Base-by-base conservation (phyloP, 495 filamentous ascomycete genomes). In the Rusavskia elegans region DNA sequence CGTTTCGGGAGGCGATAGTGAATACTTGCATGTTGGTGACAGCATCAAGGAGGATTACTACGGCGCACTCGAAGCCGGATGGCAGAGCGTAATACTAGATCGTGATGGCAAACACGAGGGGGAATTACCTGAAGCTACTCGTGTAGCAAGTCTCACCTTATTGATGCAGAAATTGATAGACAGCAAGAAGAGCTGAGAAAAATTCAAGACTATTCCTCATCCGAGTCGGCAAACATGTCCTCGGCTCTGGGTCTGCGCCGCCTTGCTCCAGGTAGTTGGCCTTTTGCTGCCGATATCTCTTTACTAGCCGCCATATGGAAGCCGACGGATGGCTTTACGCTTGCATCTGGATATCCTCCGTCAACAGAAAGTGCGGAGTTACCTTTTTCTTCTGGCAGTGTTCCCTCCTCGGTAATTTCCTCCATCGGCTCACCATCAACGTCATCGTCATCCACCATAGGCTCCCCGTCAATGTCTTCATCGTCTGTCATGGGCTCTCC, bases 151-250 rank as follows among this genome's bases (percentile, higher is more conserved):
- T 37, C 48, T 50, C 17, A 7, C 16, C 10, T 21, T 23, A 14
- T 17, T 50, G 48, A n/a, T 50, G 48, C 30, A 20, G n/a, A 38
- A 9, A 20, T 2, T 36, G 29, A 50, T 1, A 25, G 27, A 50
- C n/a, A 20, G 48, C n/a, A 10, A 35, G 10, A 35, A 35, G 2
- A 11, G 32, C 32, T 35, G 7, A 35, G 8, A 35, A 11, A 2
- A 10, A 35, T 3, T 2, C 10, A 35, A 8, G 32, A 35, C 32
- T 35, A 35, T 44, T 74, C 71, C n/a, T 64, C 65, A 41, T 77
- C 73, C 1, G 75, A 80, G 59, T 78, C 83, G 16, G 85, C 89
- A 77, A 95, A 96, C 88, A 96, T 94, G 61, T 96, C 89, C 60
- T 87, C 87, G 4, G 89, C 89, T 56, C 80, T 86, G 63, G 87